Evolutionary conservation across 805 yeast genomes (phyloP).

Genomic region (Saccharomycopsis babjevae): DNA sequence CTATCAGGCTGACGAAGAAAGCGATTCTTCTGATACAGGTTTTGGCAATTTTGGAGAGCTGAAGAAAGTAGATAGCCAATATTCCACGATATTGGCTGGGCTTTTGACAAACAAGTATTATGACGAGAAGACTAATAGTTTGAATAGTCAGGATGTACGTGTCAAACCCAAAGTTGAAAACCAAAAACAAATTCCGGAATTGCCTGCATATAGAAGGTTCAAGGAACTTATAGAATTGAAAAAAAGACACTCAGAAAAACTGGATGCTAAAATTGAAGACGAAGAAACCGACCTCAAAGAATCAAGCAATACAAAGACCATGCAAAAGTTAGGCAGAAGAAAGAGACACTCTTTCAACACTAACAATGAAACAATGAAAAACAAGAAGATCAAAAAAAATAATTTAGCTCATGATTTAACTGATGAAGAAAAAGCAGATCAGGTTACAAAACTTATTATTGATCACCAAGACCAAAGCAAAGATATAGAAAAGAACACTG

Average conservation of each 20-base stretch:
- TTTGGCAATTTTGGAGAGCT: not conserved
- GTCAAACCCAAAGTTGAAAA: not conserved
- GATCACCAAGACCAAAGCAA: too few relatives aligned
- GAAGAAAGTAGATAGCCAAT: not conserved
- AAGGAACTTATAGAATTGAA: not conserved
- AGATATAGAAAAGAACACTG: not conserved
- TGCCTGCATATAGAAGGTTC: not conserved
- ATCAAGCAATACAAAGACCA: not conserved
- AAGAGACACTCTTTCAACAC: not conserved
- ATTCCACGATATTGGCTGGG: not conserved
- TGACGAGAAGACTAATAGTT: not conserved
- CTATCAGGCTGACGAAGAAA: not conserved
- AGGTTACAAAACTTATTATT: not conserved
- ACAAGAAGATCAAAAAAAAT: not conserved
- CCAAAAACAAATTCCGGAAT: not conserved
- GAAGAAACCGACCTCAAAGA: not conserved
- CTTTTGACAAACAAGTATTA: not conserved
- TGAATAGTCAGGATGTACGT: not conserved
- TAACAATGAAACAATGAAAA: not conserved
- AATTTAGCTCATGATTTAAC: not conserved
- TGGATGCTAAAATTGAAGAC: not conserved
- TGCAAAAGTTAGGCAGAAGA: not conserved
- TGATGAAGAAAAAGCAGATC: not conserved
- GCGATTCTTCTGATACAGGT: not conserved
- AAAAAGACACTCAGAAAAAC: not conserved